Evolutionary conservation across 495 filamentous ascomycete species (phyloP), one percentile per base, ranked within the genome.

Genomic region (Tuber indicum): DNA sequence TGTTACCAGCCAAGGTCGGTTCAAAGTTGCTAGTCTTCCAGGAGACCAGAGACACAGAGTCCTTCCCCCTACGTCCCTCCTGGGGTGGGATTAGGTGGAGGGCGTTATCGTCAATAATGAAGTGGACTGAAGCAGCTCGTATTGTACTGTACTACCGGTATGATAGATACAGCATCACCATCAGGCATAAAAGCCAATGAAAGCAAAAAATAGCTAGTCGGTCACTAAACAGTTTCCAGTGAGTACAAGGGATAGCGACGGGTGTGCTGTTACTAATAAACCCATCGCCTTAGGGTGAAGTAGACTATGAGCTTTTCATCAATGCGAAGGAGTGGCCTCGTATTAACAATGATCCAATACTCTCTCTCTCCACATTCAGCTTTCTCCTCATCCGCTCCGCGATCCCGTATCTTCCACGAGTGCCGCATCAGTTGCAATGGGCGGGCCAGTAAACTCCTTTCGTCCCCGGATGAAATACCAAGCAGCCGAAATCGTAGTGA

Each of bases 391-490:
- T 58, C 52, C n/a, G 52, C n/a, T 10, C n/a, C 16, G n/a, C 10
- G 23, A 26, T 26, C n/a, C 52, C 52, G n/a, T 12, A 58, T 58
- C 12, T 26, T 3, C 52, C 23, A 58, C 52, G 52, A 26, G n/a
- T 0, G n/a, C 83, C 32, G 86, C 84, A 49, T 87, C 86, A 44
- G 84, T 82, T 70, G 83, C 81, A 26, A 91, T 81, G 0, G 91
- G 91, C 0, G 92, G 92, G 0, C 92, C 92, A 16, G 85, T 87
- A 82, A 93, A 93, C 79, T 91, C 86, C 84, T 90, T 91, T 76
- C 89, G 88, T 49, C 91, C 91, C 86, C 91, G 89, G 1, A 87
- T 86, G 73, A 91, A 87, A 85, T 94, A 93, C 32, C 91, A 93
- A 1, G 87, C 79, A 19, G 88, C 81, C 66, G 87, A 87, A 74